Evolutionary conservation across 2,329 filamentous ascomycete genomes (phyloP).

Genomic region (Chaetothyriales sp.): DNA sequence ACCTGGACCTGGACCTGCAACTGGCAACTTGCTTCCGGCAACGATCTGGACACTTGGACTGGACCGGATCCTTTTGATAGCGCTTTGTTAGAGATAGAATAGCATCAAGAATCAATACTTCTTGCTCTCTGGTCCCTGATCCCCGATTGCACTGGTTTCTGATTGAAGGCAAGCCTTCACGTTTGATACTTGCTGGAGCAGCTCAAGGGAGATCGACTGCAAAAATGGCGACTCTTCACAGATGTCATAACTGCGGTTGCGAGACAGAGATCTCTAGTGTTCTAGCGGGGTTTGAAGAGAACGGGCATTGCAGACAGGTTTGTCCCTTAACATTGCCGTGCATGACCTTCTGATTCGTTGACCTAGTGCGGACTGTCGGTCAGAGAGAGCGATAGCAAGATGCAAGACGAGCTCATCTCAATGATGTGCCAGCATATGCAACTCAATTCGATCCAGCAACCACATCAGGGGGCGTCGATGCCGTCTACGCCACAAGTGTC

Average conservation of each 20-base stretch:
- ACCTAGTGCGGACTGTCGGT: constrained; percentile 28
- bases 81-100: constrained; percentile 17
- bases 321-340: constrained; percentile 12
- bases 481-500: constrained; percentile 18
- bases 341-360: constrained; percentile 14
- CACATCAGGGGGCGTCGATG: constrained; percentile 21
- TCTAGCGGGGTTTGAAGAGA: constrained; percentile 24
- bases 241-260: constrained; percentile 26
- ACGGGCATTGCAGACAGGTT: constrained; percentile 29
- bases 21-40: constrained; percentile 8
- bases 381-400: constrained; percentile 39
- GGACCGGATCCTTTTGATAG: constrained; percentile 11
- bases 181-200: neutral
- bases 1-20: neutral
- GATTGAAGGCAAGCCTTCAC: neutral
- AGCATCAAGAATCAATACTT: constrained; percentile 17
- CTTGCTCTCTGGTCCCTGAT: constrained; percentile 3
- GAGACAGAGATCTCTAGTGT: constrained; percentile 24
- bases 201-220: neutral
- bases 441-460: constrained; percentile 30
- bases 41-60: constrained; percentile 7
- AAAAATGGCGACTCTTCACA: constrained; percentile 21
- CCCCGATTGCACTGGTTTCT: neutral
- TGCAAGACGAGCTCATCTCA: constrained; percentile 66
- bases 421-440: constrained; percentile 66